Conservation (phyloP, 768 basidiomycete species). For the Cystofilobasidium macerans region DNA sequence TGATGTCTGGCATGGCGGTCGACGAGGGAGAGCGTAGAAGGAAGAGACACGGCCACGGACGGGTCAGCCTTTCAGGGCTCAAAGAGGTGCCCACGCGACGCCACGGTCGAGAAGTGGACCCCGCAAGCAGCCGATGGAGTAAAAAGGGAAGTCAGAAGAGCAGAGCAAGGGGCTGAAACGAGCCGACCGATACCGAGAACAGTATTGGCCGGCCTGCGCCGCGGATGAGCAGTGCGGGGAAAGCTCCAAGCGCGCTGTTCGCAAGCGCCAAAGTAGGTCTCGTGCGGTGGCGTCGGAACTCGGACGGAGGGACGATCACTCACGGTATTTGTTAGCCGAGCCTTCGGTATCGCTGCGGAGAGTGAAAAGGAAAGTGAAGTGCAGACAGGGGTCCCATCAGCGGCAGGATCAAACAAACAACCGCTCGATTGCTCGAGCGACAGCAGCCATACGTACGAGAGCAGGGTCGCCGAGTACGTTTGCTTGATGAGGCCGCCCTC, state of each 20-base stretch:
- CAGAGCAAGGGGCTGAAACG: background rate
- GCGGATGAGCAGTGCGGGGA: too few species aligned
- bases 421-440: background rate
- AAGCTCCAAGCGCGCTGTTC: too few species aligned
- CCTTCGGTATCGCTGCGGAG: background rate
- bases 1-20: constrained; percentile 7
- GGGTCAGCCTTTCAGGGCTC: background rate
- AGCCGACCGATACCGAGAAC: too few species aligned
- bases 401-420: background rate
- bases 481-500: constrained; percentile 35
- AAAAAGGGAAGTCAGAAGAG: too few species aligned
- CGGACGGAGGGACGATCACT: background rate
- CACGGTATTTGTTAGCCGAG: constrained; percentile 10
- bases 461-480: constrained; percentile 35
- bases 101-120: too few species aligned
- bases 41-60: background rate
- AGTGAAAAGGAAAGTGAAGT: background rate
- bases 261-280: too few species aligned
- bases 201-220: too few species aligned
- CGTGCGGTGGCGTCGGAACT: background rate
- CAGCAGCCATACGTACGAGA: constrained; percentile 18
- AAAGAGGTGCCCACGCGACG: too few species aligned
- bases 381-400: background rate
- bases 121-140: too few species aligned
- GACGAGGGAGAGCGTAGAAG: background rate